phyloP scores from a whole-genome alignment of 768 basidiomycete genomes.

The Calocera viscosa region DNA sequence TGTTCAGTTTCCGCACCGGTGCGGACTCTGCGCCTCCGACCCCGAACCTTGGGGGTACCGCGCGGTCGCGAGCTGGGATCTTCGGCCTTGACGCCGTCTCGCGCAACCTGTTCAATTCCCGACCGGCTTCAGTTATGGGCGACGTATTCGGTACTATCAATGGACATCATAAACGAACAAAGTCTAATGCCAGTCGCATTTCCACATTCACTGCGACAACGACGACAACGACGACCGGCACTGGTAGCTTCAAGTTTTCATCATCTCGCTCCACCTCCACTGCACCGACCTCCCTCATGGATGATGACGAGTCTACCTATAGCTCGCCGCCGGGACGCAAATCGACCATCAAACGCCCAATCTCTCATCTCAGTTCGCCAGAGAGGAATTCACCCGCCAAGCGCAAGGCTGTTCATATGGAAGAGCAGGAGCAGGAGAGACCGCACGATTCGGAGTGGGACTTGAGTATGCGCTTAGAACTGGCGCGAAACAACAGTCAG shows the following conservation, averaged over 20 bases:
- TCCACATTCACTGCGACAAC: constrained; percentile 60
- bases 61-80: constrained; percentile 64
- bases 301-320: constrained; percentile 25
- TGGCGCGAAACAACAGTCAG: constrained; percentile 74
- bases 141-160: constrained; percentile 63
- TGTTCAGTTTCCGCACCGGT: constrained; percentile 78
- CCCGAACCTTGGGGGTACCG: constrained; percentile 47
- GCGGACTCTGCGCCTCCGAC: constrained; percentile 70
- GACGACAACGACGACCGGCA: constrained; percentile 44
- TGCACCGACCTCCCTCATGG: constrained; percentile 42
- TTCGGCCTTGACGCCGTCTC: constrained; percentile 85
- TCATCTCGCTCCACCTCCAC: constrained; percentile 53
- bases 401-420: constrained; percentile 30
- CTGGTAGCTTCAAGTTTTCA: constrained; percentile 52
- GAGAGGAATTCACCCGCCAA: constrained; percentile 35
- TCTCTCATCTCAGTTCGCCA: constrained; percentile 1
- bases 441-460: constrained; percentile 63
- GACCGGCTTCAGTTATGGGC: constrained; percentile 45
- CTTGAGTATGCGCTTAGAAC: constrained; percentile 59
- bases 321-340: not conserved
- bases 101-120: constrained; percentile 68
- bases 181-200: constrained; percentile 58
- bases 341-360: constrained; percentile 50
- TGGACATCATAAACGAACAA: constrained; percentile 42
- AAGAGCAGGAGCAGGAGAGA: constrained; percentile 30